Evolutionary conservation across 176 grass and related monocot species (phyloP).

Genomic region (Pontederia crassipes): DNA sequence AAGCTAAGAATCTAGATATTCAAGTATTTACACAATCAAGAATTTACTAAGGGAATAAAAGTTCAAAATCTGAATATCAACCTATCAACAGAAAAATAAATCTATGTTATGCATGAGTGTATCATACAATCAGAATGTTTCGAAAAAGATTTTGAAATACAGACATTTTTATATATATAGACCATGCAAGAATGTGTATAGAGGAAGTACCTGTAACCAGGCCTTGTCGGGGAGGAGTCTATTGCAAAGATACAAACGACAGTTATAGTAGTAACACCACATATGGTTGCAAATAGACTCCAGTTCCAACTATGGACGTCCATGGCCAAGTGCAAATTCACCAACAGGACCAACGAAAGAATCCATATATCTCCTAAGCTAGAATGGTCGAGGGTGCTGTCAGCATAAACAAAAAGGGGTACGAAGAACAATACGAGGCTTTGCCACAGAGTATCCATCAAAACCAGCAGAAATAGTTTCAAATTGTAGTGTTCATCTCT

Average conservation of each 20-base stretch:
- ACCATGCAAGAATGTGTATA: no score
- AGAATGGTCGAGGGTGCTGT: slow-evolving; percentile 53
- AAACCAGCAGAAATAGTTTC: slow-evolving; percentile 61
- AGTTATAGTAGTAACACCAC: slow-evolving; percentile 42
- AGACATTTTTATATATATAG: no score
- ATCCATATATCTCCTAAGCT: slow-evolving; percentile 84
- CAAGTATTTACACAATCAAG: no score
- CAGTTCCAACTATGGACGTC: slow-evolving; percentile 75
- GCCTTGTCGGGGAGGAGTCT: slow-evolving; percentile 53
- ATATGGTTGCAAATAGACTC: slow-evolving; percentile 58
- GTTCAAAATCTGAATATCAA: not conserved
- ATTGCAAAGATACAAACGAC: slow-evolving; percentile 58
- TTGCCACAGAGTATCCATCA: slow-evolving; percentile 73
- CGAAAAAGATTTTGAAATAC: no score
- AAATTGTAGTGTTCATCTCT: slow-evolving; percentile 62
- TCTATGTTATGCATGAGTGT: no score
- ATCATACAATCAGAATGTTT: no score
- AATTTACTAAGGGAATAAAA: not conserved
- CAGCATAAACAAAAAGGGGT: slow-evolving; percentile 61
- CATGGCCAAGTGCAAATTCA: slow-evolving; percentile 76
- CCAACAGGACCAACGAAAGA: slow-evolving; percentile 67
- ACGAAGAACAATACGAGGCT: slow-evolving; percentile 77
- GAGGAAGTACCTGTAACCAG: slow-evolving; percentile 54
- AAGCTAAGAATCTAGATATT: no score
- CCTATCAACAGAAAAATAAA: no score